A percentile compares a stretch with the other conserved stretches of the same genome.
phyloP scores from a whole-genome alignment of 306 rosid genomes.

The Vigna nakashimae region DNA sequence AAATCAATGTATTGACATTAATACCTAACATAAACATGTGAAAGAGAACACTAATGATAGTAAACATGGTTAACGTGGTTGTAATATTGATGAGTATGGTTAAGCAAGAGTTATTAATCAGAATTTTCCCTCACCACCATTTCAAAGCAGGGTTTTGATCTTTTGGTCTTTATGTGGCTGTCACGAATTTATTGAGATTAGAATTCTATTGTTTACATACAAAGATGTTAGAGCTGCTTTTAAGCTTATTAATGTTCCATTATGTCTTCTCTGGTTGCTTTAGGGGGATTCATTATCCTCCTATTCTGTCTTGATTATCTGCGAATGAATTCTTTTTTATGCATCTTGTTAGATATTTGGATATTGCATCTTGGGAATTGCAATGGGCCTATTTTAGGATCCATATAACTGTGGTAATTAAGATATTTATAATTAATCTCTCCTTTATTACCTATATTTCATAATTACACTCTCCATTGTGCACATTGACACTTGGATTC shows the following conservation, averaged over 20 bases:
- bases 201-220: neutral
- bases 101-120: slow-evolving; percentile 28
- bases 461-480: neutral
- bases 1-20: slow-evolving; percentile 47
- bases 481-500: neutral
- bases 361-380: neutral
- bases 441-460: neutral
- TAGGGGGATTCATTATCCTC: neutral
- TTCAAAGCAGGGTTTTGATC: neutral
- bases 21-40: slow-evolving; percentile 37
- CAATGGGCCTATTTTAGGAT: neutral
- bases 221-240: neutral
- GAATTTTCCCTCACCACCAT: slow-evolving; percentile 14
- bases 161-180: slow-evolving; percentile 12
- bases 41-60: slow-evolving; percentile 14
- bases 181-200: slow-evolving; percentile 3
- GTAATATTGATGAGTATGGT: slow-evolving; percentile 17
- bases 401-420: neutral
- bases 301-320: slow-evolving; percentile 13
- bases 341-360: neutral
- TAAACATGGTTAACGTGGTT: slow-evolving; percentile 11
- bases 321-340: slow-evolving; percentile 11
- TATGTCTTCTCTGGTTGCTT: neutral
- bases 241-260: slow-evolving; percentile 13
- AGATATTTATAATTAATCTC: neutral